phyloP scores from a whole-genome alignment of 106 monocot species.

The Agapanthus africanus region DNA sequence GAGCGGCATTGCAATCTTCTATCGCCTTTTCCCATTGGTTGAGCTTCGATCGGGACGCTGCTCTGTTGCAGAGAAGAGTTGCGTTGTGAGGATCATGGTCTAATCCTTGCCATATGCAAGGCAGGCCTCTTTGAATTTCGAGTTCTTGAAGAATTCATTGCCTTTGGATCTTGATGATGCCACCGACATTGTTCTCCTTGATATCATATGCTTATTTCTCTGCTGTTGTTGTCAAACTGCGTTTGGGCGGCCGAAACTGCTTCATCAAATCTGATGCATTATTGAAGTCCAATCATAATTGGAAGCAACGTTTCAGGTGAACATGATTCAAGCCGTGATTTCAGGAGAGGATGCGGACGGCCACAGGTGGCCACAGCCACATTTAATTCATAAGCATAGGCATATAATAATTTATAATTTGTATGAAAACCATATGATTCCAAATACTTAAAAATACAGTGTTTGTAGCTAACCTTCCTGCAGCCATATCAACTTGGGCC shows the following conservation, averaged over 20 bases:
- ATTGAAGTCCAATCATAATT: no score
- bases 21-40: slow-evolving; percentile 50
- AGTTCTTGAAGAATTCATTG: slow-evolving; percentile 58
- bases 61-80: slow-evolving; percentile 71
- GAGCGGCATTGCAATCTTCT: slow-evolving; percentile 56
- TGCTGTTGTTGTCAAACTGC: slow-evolving; percentile 39
- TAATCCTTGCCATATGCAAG: slow-evolving; percentile 55
- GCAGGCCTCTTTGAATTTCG: slow-evolving; percentile 59
- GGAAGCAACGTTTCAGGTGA: no score
- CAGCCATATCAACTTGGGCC: slow-evolving; percentile 65
- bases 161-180: slow-evolving; percentile 41
- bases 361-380: no score
- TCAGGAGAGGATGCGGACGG: no score
- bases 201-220: slow-evolving; percentile 28
- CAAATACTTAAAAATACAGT: no score
- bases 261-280: slow-evolving; percentile 48
- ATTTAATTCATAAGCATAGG: no score
- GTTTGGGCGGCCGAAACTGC: slow-evolving; percentile 34
- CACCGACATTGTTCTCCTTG: slow-evolving; percentile 21
- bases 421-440: no score
- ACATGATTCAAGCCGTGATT: no score
- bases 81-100: slow-evolving; percentile 52
- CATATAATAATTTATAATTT: no score
- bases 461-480: slow-evolving; percentile 47
- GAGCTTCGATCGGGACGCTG: slow-evolving; percentile 50